phyloP scores from a whole-genome alignment of 2,329 filamentous ascomycete genomes.

The Parascedosporium putredinis region DNA sequence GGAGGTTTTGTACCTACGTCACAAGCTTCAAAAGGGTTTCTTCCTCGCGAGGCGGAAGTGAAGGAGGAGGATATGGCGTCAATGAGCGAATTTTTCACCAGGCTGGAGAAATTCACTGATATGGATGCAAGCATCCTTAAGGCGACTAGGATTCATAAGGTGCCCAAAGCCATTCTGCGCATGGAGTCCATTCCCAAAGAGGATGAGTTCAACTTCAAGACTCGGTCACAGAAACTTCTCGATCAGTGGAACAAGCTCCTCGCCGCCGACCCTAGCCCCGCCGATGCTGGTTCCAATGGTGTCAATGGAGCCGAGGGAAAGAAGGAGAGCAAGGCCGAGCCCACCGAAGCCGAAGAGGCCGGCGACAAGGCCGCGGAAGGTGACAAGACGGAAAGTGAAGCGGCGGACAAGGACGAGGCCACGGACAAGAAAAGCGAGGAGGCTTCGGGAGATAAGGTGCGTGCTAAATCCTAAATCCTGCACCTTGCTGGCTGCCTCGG shows the following conservation, averaged over 20 bases:
- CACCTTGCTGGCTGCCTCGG: not conserved
- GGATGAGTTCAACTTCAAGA: conserved; percentile 81
- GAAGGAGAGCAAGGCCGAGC: conserved; percentile 22
- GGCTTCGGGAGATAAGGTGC: conserved; percentile 22
- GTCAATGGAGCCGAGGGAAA: conserved; percentile 38
- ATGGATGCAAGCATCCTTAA: conserved; percentile 85
- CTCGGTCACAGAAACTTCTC: conserved; percentile 68
- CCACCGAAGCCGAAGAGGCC: conserved; percentile 29
- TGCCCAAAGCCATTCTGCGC: conserved; percentile 89
- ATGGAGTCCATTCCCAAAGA: conserved; percentile 77
- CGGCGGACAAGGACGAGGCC: conserved; percentile 24
- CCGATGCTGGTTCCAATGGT: conserved; percentile 29
- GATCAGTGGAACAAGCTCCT: conserved; percentile 82
- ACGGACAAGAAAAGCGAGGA: conserved; percentile 19
- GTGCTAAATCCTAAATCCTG: not conserved
- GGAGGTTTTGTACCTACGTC: conserved; percentile 83
- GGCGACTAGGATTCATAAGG: conserved; percentile 95
- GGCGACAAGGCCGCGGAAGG: conserved; percentile 23
- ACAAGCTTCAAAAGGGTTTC: conserved; percentile 91
- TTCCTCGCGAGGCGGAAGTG: conserved; percentile 73
- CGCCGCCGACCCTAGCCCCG: conserved; percentile 41
- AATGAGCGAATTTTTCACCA: conserved; percentile 67
- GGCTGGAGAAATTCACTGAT: conserved; percentile 69
- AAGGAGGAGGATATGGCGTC: conserved; percentile 73
- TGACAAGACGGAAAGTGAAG: conserved; percentile 27